Conservation (phyloP, 2,329 filamentous ascomycete genomes). For the Alternaria atra region DNA sequence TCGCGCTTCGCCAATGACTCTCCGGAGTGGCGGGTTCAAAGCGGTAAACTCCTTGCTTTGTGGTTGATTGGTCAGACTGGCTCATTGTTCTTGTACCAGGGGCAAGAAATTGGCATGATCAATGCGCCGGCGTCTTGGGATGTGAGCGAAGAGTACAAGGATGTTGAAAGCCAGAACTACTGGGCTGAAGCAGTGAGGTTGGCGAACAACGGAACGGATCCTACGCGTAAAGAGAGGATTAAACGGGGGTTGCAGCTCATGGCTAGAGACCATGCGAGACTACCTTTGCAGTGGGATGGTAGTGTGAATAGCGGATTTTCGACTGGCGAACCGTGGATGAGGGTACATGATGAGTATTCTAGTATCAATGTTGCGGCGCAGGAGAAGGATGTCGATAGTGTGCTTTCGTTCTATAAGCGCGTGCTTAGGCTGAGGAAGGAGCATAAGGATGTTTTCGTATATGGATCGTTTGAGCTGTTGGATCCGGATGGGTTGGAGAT, state of each 20-base stretch:
- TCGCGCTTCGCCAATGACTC: slow-evolving; percentile 62
- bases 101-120: slow-evolving; percentile 69
- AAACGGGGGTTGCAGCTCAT: slow-evolving; percentile 65
- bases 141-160: slow-evolving; percentile 67
- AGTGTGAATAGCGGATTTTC: slow-evolving; percentile 72
- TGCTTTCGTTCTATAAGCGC: slow-evolving; percentile 69
- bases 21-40: slow-evolving; percentile 54
- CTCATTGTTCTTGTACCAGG: slow-evolving; percentile 68
- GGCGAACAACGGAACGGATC: slow-evolving; percentile 41
- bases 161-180: slow-evolving; percentile 64
- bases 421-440: slow-evolving; percentile 69
- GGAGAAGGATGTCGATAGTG: slow-evolving; percentile 57
- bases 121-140: slow-evolving; percentile 62
- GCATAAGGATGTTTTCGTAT: slow-evolving; percentile 70
- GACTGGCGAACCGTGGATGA: slow-evolving; percentile 70
- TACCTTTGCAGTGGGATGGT: slow-evolving; percentile 76
- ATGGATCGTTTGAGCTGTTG: slow-evolving; percentile 69
- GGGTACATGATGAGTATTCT: slow-evolving; percentile 69
- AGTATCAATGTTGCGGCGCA: slow-evolving; percentile 68
- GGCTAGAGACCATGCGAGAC: slow-evolving; percentile 73
- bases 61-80: slow-evolving; percentile 60
- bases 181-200: slow-evolving; percentile 41
- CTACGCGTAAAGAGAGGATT: slow-evolving; percentile 44
- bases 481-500: slow-evolving; percentile 61
- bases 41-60: slow-evolving; percentile 54